Base-by-base conservation (phyloP, 2,329 filamentous ascomycete species). In the Trichoderma koningiopsis region DNA sequence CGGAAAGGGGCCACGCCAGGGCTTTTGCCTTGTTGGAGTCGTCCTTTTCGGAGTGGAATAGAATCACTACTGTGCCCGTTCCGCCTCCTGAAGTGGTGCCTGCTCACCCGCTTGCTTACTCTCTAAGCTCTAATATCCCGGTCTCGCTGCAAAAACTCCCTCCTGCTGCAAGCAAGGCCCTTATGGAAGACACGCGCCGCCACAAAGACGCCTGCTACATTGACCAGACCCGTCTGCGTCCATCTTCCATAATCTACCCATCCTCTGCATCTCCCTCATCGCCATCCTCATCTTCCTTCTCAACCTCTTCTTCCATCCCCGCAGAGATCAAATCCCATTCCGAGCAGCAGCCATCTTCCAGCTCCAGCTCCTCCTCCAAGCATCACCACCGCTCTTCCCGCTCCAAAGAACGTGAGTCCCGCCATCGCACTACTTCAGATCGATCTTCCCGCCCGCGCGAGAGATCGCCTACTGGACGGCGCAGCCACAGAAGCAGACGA, bases 1-100 rank as follows among this genome's bases (percentile, higher is more conserved):
- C 93, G 0, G 81, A 82, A 0, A 78, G 79, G 8, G 83, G 86
- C 0, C 88, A 93, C 72, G 74, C 84, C 0, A 81, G 86, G 37
- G 82, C 87, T 0, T 86, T 88, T 68, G 86, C 89, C 71, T 81
- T 87, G 24, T 81, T 94, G 22, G 53, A 43, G 0, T 60, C 66
- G 16, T 65, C 69, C 4, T 69, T 65, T 37, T 33, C 52, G 0
- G 59, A 64, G 16, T 70, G 66, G 69, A 58, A 58, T n/a, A 57
- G 40, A 5, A 33, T 69, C 31, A 58, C 61, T 4, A 33, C 53
- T 13, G 37, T 55, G 33, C 10, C 31, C 37, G 40, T 61, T 8
- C 52, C 43, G 14, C 59, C 63, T 8, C 40, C 58, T 16, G 65
- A 43, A n/a, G 27, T 33, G 11, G 27, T 37, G 0, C 35, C 43